A percentile compares a stretch with the other conserved stretches of the same genome.
These are phyloP conservation scores for Hemileccinum impolitum DNA, from an alignment of 768 basidiomycete genomes.

Conservation along the genomic window DNA sequence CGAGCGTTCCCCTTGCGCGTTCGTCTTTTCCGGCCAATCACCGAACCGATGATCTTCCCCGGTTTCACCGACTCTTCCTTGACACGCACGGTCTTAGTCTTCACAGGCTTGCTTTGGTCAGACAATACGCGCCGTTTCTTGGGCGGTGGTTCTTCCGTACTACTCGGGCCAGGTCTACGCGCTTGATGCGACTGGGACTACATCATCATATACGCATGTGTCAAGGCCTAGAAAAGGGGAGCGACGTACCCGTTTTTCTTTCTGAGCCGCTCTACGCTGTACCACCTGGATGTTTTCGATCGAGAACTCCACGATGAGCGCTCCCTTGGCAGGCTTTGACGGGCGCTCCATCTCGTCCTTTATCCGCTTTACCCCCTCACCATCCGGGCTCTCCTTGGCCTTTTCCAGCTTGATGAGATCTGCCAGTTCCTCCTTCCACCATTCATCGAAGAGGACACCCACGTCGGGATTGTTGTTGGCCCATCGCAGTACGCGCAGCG, in stretches of 20 bases:
- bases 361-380: slow-evolving; percentile 53
- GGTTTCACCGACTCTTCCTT: slow-evolving; percentile 22
- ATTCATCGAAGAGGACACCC: slow-evolving; percentile 60
- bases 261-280: slow-evolving; percentile 61
- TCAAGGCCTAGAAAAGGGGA: background rate
- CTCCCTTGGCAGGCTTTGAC: slow-evolving; percentile 41
- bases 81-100: slow-evolving; percentile 22
- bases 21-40: slow-evolving; percentile 82
- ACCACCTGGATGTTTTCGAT: slow-evolving; percentile 94
- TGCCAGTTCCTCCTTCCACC: slow-evolving; percentile 82
- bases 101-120: slow-evolving; percentile 22
- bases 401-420: slow-evolving; percentile 57
- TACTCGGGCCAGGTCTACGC: slow-evolving; percentile 2
- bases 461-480: slow-evolving; percentile 84
- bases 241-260: slow-evolving; percentile 31
- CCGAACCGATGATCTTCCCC: slow-evolving; percentile 52
- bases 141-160: slow-evolving; percentile 32
- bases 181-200: slow-evolving; percentile 7
- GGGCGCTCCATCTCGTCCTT: slow-evolving; percentile 48
- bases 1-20: slow-evolving; percentile 44
- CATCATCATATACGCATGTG: background rate
- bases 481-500: slow-evolving; percentile 88
- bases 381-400: slow-evolving; percentile 43
- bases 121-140: slow-evolving; percentile 40
- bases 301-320: slow-evolving; percentile 90